phyloP scores from a whole-genome alignment of 2,329 filamentous ascomycete genomes.

The Magnaporthiopsis incrustans region DNA sequence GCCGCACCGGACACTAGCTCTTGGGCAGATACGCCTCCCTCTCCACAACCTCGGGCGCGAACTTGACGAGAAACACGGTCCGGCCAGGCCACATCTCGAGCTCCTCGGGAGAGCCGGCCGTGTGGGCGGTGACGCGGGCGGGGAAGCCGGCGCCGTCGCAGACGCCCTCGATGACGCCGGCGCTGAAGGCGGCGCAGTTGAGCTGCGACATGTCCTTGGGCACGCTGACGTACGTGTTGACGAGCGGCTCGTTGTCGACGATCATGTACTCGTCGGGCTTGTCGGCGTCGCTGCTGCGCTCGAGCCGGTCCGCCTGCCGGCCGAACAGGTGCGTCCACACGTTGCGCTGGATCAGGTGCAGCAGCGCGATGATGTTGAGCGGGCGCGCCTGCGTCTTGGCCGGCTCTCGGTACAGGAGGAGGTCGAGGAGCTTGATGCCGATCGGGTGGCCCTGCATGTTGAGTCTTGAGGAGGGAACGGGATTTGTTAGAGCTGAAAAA shows the following conservation, averaged over 20 bases:
- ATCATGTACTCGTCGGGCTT: conserved; percentile 98
- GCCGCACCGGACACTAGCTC: conserved; percentile 15
- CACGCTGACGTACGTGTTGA: conserved; percentile 88
- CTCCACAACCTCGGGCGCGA: conserved; percentile 84
- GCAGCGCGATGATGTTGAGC: conserved; percentile 78
- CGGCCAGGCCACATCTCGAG: conserved; percentile 91
- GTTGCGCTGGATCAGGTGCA: conserved; percentile 91
- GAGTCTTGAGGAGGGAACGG: conserved; percentile 52
- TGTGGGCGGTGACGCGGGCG: conserved; percentile 84
- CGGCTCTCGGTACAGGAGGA: conserved; percentile 79
- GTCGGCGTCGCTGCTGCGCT: conserved; percentile 73
- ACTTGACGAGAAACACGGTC: conserved; percentile 93
- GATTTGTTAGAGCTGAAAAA: conserved; percentile 6
- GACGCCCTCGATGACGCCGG: conserved; percentile 89
- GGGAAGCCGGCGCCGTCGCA: conserved; percentile 90
- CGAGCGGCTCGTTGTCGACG: conserved; percentile 92
- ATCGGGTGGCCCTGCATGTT: conserved; percentile 90
- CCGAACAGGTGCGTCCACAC: conserved; percentile 90
- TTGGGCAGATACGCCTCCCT: conserved; percentile 75
- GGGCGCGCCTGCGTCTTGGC: conserved; percentile 66
- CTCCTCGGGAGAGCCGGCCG: conserved; percentile 50
- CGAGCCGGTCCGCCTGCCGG: conserved; percentile 83
- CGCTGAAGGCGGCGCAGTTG: conserved; percentile 93
- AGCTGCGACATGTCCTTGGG: conserved; percentile 94
- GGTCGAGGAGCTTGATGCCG: conserved; percentile 88